Evolutionary conservation across 1,284 basidiomycete species (phyloP).

Genomic region (Ustilago loliicola): DNA sequence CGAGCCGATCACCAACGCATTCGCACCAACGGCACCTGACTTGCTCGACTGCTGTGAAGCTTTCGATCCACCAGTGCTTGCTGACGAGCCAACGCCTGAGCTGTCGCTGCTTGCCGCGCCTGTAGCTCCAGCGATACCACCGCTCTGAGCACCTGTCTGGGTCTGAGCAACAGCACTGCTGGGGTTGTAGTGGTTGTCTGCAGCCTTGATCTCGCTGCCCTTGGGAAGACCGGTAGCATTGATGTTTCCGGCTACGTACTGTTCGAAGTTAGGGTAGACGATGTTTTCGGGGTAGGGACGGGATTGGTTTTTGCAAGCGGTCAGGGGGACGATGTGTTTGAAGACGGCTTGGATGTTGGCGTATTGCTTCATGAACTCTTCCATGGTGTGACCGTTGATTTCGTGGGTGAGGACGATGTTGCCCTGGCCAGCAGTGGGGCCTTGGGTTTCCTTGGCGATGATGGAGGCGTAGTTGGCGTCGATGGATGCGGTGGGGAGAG

Average conservation of each 20-base stretch:
- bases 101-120: neutral
- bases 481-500: slow-evolving; percentile 69
- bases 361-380: slow-evolving; percentile 61
- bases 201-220: slow-evolving; percentile 43
- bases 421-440: slow-evolving; percentile 71
- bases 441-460: slow-evolving; percentile 70
- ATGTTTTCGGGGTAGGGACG: slow-evolving; percentile 72
- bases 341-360: slow-evolving; percentile 58
- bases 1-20: slow-evolving; percentile 14
- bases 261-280: slow-evolving; percentile 67
- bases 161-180: slow-evolving; percentile 25
- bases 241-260: slow-evolving; percentile 60
- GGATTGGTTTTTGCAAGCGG: slow-evolving; percentile 66
- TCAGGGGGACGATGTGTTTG: slow-evolving; percentile 68
- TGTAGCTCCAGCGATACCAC: slow-evolving; percentile 16
- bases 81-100: slow-evolving; percentile 6
- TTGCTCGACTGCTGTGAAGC: slow-evolving; percentile 5
- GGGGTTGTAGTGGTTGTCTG: slow-evolving; percentile 34
- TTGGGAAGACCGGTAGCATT: slow-evolving; percentile 57
- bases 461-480: slow-evolving; percentile 72
- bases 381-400: slow-evolving; percentile 66
- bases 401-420: slow-evolving; percentile 69
- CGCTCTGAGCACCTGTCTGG: slow-evolving; percentile 27
- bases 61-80: slow-evolving; percentile 5
- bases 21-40: slow-evolving; percentile 1